These are phyloP conservation scores for Coffea canephora DNA, from an alignment of 257 asterid genomes.

Conservation along the genomic window DNA sequence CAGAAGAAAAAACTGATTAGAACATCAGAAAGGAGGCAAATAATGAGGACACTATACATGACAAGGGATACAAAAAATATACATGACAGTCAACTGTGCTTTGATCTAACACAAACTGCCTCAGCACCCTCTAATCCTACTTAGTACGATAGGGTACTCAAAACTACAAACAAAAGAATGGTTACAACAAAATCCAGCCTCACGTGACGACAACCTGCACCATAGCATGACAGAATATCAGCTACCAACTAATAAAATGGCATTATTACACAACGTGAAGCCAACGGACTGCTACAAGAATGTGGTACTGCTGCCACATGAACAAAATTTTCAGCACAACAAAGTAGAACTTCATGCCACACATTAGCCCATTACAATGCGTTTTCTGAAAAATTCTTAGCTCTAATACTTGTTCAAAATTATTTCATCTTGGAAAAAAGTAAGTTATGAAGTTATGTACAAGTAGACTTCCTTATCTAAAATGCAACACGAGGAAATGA, in stretches of 20 bases:
- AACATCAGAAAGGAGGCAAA: background rate
- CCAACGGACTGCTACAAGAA: background rate
- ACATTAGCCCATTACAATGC: background rate
- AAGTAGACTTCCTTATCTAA: background rate
- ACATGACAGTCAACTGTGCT: conserved; percentile 1
- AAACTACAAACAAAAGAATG: conserved; percentile 59
- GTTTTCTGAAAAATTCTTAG: background rate
- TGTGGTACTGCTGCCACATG: background rate
- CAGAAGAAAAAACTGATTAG: background rate
- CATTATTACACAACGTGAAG: background rate
- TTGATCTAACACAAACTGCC: conserved; percentile 32
- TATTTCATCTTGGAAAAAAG: background rate
- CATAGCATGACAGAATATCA: conserved; percentile 15
- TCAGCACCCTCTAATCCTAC: conserved; percentile 30
- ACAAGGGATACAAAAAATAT: conserved; percentile 11
- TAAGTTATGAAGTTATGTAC: background rate
- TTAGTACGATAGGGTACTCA: conserved; percentile 44
- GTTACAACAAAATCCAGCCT: conserved; percentile 42
- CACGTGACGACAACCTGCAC: conserved; percentile 45
- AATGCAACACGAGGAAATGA: background rate
- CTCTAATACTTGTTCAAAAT: background rate
- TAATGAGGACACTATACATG: conserved; percentile 12
- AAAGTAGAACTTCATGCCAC: background rate
- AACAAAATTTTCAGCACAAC: background rate
- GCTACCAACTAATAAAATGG: conserved; percentile 6